Evolutionary conservation across 805 yeast species (phyloP), one percentile per base, ranked within the genome.

Genomic region (Hanseniaspora vineae): DNA sequence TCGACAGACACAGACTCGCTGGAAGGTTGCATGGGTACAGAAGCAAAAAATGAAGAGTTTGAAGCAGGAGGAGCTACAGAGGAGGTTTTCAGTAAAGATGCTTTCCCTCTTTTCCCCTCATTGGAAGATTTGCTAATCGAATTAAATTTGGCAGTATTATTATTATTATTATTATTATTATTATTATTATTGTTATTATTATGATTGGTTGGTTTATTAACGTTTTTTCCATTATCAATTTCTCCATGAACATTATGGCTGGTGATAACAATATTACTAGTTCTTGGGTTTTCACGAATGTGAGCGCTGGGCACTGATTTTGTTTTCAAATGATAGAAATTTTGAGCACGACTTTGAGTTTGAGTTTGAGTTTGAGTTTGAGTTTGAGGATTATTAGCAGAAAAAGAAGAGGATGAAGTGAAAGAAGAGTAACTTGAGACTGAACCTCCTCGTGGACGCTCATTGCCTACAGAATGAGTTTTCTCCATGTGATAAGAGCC

Each of bases 191-290:
- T 35, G 39, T 4, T 4, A 15, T 4, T 35, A 35, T 35, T 15
- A n/a, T 15, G 4, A 6, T 35, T 15, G 17, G 9, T 15, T 14
- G 39, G 17, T 5, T 15, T 15, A 32, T 9, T 35, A 35, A n/a
- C 17, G 10, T 35, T 9, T 14, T 35, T 35, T 6, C 3, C 17
- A n/a, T 9, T 9, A 35, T 35, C 9, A 9, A 6, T 35, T n/a
- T 9, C n/a, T 5, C n/a, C 33, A 14, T 46, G 37, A 39, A 51
- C 51, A 20, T 47, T 49, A 14, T 50, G 49, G 6, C 55, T 47
- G 29, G 55, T 52, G 18, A 56, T 45, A 0, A 55, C 57, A 35
- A 14, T 35, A 9, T 35, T 35, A 9, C 17, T 35, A n/a, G 39
- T n/a, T n/a, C 39, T 35, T 35, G 17, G 6, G n/a, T 35, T 23